Evolutionary conservation across 2,329 filamentous ascomycete species (phyloP).

Genomic region (Pseudogymnoascus sp.): DNA sequence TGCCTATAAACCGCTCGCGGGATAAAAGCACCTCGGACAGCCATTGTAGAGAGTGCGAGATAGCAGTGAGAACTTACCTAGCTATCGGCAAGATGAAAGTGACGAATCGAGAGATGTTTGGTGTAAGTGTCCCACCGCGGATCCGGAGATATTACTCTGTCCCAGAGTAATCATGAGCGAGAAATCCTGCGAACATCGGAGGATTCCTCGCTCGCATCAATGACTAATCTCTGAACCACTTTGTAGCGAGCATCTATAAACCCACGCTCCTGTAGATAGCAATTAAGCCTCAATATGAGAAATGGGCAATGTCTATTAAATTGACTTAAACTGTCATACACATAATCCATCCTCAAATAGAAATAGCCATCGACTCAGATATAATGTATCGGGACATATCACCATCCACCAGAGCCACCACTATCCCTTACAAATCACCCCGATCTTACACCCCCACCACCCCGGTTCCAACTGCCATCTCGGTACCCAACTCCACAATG

Average conservation of each 20-base stretch:
- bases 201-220: background rate
- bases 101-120: background rate
- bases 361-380: background rate
- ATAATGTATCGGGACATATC: background rate
- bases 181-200: no score
- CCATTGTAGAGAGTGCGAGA: background rate
- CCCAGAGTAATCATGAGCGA: no score
- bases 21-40: background rate
- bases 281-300: background rate
- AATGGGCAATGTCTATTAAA: background rate
- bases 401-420: background rate
- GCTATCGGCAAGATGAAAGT: background rate
- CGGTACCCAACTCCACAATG: background rate
- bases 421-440: background rate
- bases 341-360: conserved; percentile 3
- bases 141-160: background rate
- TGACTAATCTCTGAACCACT: background rate
- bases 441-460: background rate
- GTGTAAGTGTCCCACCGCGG: background rate
- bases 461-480: background rate
- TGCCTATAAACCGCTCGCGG: background rate
- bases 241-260: background rate
- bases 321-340: background rate
- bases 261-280: no score
- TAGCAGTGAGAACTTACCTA: background rate